Conservation (phyloP, 495 filamentous ascomycete genomes). For the Tuber magnatum region DNA sequence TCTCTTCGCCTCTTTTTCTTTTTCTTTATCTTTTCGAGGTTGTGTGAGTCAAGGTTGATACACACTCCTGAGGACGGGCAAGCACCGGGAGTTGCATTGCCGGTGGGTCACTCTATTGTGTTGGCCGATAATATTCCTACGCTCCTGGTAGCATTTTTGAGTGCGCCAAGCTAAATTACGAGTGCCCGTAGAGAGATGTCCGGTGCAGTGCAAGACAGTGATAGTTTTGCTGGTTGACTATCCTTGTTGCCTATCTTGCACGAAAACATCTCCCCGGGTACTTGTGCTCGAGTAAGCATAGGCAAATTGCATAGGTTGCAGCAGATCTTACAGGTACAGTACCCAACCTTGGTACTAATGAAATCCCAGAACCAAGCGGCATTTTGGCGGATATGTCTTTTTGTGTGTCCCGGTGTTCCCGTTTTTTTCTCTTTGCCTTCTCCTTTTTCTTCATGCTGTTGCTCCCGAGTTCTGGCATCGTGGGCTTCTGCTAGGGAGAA, state of each 20-base stretch:
- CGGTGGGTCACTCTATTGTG: neutral
- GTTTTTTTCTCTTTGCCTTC: neutral
- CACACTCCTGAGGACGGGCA: no score
- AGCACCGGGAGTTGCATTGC: neutral
- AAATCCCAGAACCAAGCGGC: neutral
- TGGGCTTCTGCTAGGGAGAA: neutral
- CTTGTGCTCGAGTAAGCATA: no score
- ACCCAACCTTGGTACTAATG: neutral
- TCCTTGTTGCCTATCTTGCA: no score
- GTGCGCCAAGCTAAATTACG: neutral
- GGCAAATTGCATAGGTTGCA: no score
- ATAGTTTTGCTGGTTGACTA: no score
- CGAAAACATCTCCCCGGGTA: no score
- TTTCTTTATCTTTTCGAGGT: neutral
- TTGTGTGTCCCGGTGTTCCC: no score
- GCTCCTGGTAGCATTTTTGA: neutral
- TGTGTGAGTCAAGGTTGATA: neutral
- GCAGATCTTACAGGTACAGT: neutral
- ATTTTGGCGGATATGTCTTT: neutral
- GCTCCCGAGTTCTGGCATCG: no score
- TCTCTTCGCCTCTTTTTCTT: neutral
- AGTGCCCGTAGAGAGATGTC: no score
- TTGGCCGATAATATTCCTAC: neutral
- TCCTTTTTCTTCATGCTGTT: no score
- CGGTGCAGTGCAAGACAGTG: no score